Evolutionary conservation across 1,284 basidiomycete species (phyloP).

Genomic region (Mixia osmundae): DNA sequence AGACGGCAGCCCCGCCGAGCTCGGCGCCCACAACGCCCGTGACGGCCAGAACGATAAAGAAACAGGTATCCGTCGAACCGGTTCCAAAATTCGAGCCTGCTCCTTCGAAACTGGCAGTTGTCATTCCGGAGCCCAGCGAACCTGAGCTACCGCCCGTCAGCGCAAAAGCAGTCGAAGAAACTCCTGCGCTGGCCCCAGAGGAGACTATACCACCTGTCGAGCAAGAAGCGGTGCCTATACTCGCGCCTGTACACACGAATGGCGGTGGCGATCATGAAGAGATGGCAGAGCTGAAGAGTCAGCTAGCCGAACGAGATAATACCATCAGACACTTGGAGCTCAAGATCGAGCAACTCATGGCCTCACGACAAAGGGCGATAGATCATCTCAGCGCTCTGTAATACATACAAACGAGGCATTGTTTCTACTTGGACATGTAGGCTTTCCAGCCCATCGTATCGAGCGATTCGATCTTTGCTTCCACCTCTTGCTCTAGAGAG

Average conservation of each 20-base stretch:
- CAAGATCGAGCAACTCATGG: too few relatives aligned
- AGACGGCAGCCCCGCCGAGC: constrained; percentile 6
- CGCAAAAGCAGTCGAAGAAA: not conserved
- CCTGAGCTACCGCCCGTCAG: not conserved
- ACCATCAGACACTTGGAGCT: not conserved
- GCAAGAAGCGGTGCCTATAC: not conserved
- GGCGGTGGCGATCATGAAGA: not conserved
- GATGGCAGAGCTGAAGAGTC: not conserved
- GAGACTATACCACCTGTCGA: not conserved
- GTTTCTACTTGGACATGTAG: constrained; percentile 29
- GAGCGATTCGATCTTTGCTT: constrained; percentile 56
- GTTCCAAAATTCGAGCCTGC: not conserved
- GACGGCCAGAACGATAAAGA: constrained; percentile 7
- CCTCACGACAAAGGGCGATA: too few relatives aligned
- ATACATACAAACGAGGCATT: too few relatives aligned
- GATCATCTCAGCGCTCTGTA: too few relatives aligned
- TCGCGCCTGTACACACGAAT: not conserved
- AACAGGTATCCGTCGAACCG: not conserved
- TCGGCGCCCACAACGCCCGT: constrained; percentile 15
- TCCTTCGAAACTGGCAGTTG: not conserved
- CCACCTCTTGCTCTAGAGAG: constrained; percentile 54
- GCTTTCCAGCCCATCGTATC: constrained; percentile 64
- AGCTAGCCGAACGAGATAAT: not conserved
- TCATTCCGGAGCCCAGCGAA: not conserved
- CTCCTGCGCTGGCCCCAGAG: not conserved